A percentile compares a stretch with the other conserved stretches of the same genome.
phyloP scores from a whole-genome alignment of 2,329 filamentous ascomycete species.

The Paramyrothecium sp. region DNA sequence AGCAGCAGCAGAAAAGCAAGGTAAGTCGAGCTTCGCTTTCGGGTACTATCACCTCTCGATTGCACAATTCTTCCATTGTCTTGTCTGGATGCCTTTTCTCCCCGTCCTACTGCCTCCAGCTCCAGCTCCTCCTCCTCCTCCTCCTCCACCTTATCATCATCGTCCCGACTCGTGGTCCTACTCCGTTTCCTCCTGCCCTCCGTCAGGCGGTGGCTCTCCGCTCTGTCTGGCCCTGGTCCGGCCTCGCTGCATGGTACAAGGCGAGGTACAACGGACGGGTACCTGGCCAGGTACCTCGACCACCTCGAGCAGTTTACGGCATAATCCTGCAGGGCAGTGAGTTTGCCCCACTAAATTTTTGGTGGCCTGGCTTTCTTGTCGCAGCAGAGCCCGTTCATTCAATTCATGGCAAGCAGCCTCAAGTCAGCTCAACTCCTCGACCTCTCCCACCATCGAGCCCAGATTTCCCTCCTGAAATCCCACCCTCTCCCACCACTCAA shows the following conservation, averaged over 20 bases:
- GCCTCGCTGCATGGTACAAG: background rate
- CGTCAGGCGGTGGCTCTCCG: background rate
- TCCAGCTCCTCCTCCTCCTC: too few relatives aligned
- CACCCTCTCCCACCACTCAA: constrained; percentile 10
- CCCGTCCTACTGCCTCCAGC: too few relatives aligned
- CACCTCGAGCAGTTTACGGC: background rate
- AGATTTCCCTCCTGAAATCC: constrained; percentile 26
- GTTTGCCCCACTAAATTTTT: constrained; percentile 22
- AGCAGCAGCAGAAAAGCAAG: too few relatives aligned
- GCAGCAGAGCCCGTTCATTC: constrained; percentile 5
- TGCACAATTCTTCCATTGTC: too few relatives aligned
- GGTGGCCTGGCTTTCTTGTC: constrained; percentile 11
- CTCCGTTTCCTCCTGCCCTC: background rate
- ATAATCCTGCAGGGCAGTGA: constrained; percentile 11
- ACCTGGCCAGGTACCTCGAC: too few relatives aligned
- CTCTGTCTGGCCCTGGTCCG: background rate
- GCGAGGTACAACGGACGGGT: background rate
- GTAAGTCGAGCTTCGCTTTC: too few relatives aligned
- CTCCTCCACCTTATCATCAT: background rate
- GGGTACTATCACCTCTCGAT: too few relatives aligned
- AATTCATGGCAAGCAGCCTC: constrained; percentile 17
- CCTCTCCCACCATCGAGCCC: constrained; percentile 19
- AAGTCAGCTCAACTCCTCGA: constrained; percentile 22
- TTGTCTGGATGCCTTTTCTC: too few relatives aligned
- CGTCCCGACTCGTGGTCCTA: background rate